Evolutionary conservation across 2,329 filamentous ascomycete species (phyloP), one percentile per base, ranked within the genome.

Genomic region (Exophiala viscosa): DNA sequence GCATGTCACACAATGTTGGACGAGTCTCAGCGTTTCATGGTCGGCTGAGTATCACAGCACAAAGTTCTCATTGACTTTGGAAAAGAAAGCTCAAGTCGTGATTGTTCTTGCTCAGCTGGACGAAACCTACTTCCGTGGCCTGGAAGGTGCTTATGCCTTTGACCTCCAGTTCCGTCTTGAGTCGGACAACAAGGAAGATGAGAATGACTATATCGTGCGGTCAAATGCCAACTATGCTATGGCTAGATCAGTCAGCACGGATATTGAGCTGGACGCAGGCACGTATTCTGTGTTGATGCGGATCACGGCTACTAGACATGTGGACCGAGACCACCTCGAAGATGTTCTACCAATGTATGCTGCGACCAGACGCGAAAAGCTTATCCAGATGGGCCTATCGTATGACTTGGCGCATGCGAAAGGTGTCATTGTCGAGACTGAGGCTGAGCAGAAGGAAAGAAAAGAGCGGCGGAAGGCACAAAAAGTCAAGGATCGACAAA

Each of bases 241-340:
- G 80, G 82, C 76, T 17, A 83, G 89, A 5, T 88, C 86, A 1
- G 85, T 90, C 35, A 90, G 86, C 45, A 84, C 87, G 1, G 89
- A 93, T 66, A 76, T 93, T 7, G 77, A 85, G 33, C 80, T 95
- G 20, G 83, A 88, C 15, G 79, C 85, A 0, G 89, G 89, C 9
- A 82, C 80, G 39, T 95, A 95, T 69, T 82, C 81, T 5, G 82
- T 95, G 3, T 76, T 89, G 17, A 79, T 92, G 67, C 90, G 88
- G 65, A 79, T 93, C 52, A 83, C 84, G 6, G 87, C 87, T 1
- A 78, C 77, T 14, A 80, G 85, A n/a, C 63, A 70, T 8, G 61
- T 66, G 3, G 66, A 76, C 20, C 70, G 77, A 7, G 69, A 73
- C 1, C 75, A 79, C 28, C 43, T 59, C 17, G 58, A 59, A 40